phyloP scores from a whole-genome alignment of 306 rosid genomes.

The Notholithocarpus densiflorus region DNA sequence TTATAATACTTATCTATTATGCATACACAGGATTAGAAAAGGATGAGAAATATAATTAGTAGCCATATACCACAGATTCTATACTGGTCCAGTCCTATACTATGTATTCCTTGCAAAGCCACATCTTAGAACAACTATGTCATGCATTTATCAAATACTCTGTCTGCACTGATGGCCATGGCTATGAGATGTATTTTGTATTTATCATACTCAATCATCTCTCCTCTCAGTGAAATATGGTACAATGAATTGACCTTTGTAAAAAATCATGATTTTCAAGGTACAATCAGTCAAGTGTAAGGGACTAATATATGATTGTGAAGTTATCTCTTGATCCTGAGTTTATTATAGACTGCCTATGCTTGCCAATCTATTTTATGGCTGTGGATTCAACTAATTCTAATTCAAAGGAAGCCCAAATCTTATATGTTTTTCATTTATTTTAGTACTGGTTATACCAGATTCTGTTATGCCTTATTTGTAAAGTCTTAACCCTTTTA shows the following conservation, averaged over 20 bases:
- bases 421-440: not conserved
- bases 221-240: too few species aligned
- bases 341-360: not conserved
- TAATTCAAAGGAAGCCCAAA: not conserved
- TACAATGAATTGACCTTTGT: not conserved
- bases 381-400: not conserved
- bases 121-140: not conserved
- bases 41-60: not conserved
- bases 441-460: not conserved
- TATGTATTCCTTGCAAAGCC: not conserved
- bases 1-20: not conserved
- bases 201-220: too few species aligned
- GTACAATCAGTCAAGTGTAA: not conserved
- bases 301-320: not conserved
- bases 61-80: not conserved
- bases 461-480: not conserved
- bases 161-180: not conserved
- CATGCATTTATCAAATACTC: not conserved
- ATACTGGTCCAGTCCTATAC: not conserved
- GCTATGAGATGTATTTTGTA: not conserved
- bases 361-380: not conserved
- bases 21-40: not conserved
- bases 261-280: not conserved
- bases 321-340: not conserved
- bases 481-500: not conserved